These are phyloP conservation scores for Ascochyta fabae DNA, from an alignment of 2,329 filamentous ascomycete genomes.

Conservation along the genomic window DNA sequence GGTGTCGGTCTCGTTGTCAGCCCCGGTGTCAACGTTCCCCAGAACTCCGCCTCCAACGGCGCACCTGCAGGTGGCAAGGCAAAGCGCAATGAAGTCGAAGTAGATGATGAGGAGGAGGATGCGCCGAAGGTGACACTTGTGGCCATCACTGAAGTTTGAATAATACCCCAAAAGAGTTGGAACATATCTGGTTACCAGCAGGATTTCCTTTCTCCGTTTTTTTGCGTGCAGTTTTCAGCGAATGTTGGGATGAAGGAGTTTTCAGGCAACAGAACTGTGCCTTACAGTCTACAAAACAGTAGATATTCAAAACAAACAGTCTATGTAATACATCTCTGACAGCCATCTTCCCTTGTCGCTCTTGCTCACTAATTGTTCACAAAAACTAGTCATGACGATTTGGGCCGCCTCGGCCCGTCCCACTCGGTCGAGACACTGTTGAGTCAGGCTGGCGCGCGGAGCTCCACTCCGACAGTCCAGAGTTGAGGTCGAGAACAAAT, in stretches of 20 bases:
- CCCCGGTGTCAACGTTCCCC: conserved; percentile 48
- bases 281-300: background rate
- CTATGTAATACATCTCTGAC: background rate
- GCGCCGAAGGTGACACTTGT: conserved; percentile 50
- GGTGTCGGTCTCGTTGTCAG: conserved; percentile 51
- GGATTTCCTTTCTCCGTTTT: conserved; percentile 8
- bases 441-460: conserved; percentile 5
- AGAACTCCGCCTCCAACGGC: conserved; percentile 48
- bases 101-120: conserved; percentile 39
- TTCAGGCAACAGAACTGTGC: conserved; percentile 1
- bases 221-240: conserved; percentile 8
- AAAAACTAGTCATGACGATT: background rate
- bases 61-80: conserved; percentile 19
- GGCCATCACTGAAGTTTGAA: conserved; percentile 48
- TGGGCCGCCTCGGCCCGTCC: conserved; percentile 10
- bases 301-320: conserved; percentile 3
- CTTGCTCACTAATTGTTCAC: background rate
- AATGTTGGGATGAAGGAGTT: conserved; percentile 7
- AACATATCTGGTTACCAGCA: background rate
- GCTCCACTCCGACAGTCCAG: background rate
- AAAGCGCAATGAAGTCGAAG: conserved; percentile 42
- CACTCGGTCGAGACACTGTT: background rate
- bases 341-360: background rate
- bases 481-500: background rate
- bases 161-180: conserved; percentile 4